A percentile compares a stretch with the other conserved stretches of the same genome.
phyloP scores from a whole-genome alignment of 2,329 filamentous ascomycete species.

The Sclerotinia borealis region DNA sequence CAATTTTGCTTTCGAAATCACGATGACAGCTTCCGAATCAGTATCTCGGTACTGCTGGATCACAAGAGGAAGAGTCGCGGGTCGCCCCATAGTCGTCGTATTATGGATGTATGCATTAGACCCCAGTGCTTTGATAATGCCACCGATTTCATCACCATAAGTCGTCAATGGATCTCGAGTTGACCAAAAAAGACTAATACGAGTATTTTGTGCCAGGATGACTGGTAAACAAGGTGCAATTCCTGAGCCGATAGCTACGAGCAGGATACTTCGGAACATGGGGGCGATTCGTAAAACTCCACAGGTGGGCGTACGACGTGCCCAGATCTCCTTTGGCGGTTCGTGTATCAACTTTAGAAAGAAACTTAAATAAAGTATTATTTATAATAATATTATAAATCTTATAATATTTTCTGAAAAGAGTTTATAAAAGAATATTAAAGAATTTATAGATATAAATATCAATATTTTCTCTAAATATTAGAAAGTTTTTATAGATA shows the following conservation, averaged over 20 bases:
- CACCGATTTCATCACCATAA: conserved; percentile 33
- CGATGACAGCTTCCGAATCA: conserved; percentile 35
- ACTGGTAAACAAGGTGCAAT: conserved; percentile 58
- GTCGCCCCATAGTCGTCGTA: conserved; percentile 33
- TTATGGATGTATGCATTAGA: conserved; percentile 33
- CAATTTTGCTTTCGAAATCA: conserved; percentile 36
- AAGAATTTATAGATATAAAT: no score
- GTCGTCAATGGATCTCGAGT: conserved; percentile 33
- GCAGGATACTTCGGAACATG: conserved; percentile 57
- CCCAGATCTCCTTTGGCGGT: conserved; percentile 58
- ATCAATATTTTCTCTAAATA: no score
- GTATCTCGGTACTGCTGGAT: conserved; percentile 29
- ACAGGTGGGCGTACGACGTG: conserved; percentile 59
- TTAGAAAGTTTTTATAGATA: no score
- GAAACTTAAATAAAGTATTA: no score
- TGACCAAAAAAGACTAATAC: conserved; percentile 34
- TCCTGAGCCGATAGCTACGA: conserved; percentile 67
- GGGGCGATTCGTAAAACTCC: conserved; percentile 63
- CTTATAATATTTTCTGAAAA: no score
- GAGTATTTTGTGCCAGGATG: conserved; percentile 22
- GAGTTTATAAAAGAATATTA: no score
- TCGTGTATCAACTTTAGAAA: conserved; percentile 54
- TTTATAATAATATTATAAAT: no score
- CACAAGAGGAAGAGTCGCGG: conserved; percentile 32
- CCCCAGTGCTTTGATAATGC: conserved; percentile 31